Conservation (phyloP, 1,284 basidiomycete genomes). For the Cryptococcus sp. region DNA sequence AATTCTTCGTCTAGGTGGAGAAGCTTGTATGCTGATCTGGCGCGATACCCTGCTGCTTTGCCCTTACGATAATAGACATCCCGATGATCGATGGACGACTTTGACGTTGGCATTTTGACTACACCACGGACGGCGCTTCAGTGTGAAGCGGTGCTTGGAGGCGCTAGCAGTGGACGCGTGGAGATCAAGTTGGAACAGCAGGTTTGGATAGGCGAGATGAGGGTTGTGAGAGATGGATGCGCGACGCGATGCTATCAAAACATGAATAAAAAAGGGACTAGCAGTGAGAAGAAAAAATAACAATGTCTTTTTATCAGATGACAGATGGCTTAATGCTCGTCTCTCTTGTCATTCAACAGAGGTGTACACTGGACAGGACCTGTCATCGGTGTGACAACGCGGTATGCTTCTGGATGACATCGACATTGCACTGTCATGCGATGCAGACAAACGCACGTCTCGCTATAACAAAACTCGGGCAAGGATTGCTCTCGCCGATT, state of each 20-base stretch:
- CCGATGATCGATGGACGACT: conserved; percentile 54
- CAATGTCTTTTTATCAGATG: no score
- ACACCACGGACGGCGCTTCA: conserved; percentile 12
- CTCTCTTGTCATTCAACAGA: no score
- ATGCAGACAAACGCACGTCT: no score
- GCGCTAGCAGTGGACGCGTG: no score
- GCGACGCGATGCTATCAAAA: neutral
- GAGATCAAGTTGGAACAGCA: no score
- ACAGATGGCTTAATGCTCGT: no score
- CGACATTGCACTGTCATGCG: no score
- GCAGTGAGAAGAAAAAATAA: neutral
- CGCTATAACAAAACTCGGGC: no score
- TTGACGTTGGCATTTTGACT: conserved; percentile 47
- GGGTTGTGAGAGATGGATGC: neutral
- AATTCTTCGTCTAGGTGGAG: conserved; percentile 58
- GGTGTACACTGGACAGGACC: no score
- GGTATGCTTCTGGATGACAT: no score
- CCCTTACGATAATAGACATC: conserved; percentile 59
- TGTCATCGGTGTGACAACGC: no score
- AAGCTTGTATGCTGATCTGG: conserved; percentile 61
- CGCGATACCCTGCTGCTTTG: conserved; percentile 57
- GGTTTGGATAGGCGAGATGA: neutral
- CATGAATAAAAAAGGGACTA: neutral
- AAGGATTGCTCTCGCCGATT: no score
- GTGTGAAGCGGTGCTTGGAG: neutral